Evolutionary conservation across 768 basidiomycete species (phyloP), one percentile per base, ranked within the genome.

Genomic region (Gloeopeniophorella convolvens): DNA sequence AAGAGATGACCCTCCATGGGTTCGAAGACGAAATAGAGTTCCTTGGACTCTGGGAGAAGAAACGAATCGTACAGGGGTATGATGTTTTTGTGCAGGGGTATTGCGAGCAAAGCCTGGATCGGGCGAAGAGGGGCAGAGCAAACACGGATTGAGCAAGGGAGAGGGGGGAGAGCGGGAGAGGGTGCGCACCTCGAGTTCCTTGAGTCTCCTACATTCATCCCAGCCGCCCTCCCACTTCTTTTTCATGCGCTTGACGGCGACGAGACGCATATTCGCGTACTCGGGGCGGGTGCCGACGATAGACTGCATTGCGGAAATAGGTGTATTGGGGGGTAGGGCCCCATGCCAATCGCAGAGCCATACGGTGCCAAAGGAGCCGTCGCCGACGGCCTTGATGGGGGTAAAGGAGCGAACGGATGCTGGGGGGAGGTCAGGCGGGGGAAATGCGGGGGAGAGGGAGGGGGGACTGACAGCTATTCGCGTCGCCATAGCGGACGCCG

Each of bases 1-100:
- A 95, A 99, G 41, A 99, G 81, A 69, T 99, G 98, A 63, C 96
- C 96, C 68, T 99, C 96, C 96, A 99, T 98, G 62, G 93, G 94
- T 70, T 99, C 96, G 69, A 99, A 99, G 40, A 98, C 95, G 63
- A 98, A 98, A 68, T 98, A 96, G 60, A 99, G 89, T 68, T 99
- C 94, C 68, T 90, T 91, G 54, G 90, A 79, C 59, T 83, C 80
- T 4, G 96, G 96, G n/a, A 93, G 82, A 59, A 99, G 88, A 73
- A 98, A 99, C 63, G 91, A 94, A 70, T 99, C 96, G 75, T 98
- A 99, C 59, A 99, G 77, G 51, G 96, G 95, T 66, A 99, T 97
- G 70, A 99, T 91, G 65, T 95, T 93, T 23, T 89, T 89, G 69
- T 99, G 96, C 65, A 88, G 85, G 28, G 93, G 85, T 64, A 99